phyloP scores from a whole-genome alignment of 768 basidiomycete genomes.

The Krasilnikovozyma curviuscula region DNA sequence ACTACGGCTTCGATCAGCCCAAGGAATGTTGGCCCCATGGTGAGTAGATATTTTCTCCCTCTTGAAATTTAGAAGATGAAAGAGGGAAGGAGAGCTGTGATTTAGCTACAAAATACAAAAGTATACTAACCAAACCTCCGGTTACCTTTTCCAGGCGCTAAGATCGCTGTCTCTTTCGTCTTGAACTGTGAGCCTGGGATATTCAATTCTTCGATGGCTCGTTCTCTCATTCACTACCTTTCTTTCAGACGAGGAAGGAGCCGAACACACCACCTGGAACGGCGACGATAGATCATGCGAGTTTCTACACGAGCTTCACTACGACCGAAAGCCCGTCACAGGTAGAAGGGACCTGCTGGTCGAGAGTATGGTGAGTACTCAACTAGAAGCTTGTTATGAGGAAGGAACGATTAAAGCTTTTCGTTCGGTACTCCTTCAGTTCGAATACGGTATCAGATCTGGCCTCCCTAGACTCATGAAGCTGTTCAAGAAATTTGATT shows the following conservation, averaged over 20 bases:
- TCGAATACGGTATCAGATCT: slow-evolving; percentile 17
- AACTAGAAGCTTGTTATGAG: no score
- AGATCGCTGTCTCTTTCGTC: slow-evolving; percentile 18
- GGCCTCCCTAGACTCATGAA: slow-evolving; percentile 6
- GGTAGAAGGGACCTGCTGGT: slow-evolving; percentile 15
- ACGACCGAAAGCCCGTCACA: slow-evolving; percentile 7
- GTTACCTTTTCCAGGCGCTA: no score
- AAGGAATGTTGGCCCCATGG: slow-evolving; percentile 15
- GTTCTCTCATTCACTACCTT: not conserved
- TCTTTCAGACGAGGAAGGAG: slow-evolving; percentile 3
- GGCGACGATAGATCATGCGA: slow-evolving; percentile 14
- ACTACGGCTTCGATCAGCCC: slow-evolving; percentile 14
- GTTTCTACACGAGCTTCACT: slow-evolving; percentile 16
- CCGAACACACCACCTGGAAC: slow-evolving; percentile 18
- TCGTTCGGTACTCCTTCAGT: no score
- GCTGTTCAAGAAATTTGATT: slow-evolving; percentile 4
- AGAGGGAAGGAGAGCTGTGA: no score
- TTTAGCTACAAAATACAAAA: no score
- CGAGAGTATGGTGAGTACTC: no score
- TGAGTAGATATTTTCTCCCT: no score
- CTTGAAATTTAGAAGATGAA: no score
- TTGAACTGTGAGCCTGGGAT: no score
- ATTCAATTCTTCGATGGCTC: no score
- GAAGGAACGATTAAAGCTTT: no score
- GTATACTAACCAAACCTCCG: no score